These are phyloP conservation scores for Hapsidospora chrysogenum DNA, from an alignment of 495 filamentous ascomycete genomes.

Conservation along the genomic window DNA sequence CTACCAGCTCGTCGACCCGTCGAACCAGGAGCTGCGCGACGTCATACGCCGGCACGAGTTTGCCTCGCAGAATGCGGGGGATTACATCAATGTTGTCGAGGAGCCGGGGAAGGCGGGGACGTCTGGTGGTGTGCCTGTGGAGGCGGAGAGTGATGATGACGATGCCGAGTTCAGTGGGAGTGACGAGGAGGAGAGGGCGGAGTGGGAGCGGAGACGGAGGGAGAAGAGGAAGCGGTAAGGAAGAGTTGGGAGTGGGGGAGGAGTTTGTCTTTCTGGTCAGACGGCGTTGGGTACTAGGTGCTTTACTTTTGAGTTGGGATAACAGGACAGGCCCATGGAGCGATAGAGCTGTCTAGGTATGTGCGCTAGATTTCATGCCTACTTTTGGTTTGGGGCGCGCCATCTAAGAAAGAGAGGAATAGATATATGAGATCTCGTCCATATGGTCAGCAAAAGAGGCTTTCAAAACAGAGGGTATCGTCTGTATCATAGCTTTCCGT, in stretches of 20 bases:
- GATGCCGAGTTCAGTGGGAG: constrained; percentile 35
- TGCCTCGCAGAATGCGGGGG: constrained; percentile 30
- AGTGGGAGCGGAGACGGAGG: constrained; percentile 29
- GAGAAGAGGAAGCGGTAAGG: constrained; percentile 12
- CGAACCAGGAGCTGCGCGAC: constrained; percentile 49
- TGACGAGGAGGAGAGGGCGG: constrained; percentile 33
- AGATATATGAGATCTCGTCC: too few species aligned
- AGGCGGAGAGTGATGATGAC: constrained; percentile 19
- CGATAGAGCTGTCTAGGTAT: too few species aligned
- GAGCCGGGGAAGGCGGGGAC: constrained; percentile 2
- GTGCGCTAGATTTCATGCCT: too few species aligned
- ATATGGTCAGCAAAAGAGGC: too few species aligned
- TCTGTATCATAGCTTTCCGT: too few species aligned
- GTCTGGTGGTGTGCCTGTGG: constrained; percentile 3
- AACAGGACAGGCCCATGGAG: too few species aligned
- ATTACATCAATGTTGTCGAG: constrained; percentile 22
- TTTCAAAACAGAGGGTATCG: too few species aligned
- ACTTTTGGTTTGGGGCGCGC: too few species aligned
- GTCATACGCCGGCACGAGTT: constrained; percentile 68
- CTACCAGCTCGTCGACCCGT: constrained; percentile 52
- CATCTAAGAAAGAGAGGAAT: too few species aligned
- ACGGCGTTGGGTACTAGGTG: too few species aligned
- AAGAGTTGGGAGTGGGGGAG: neutral
- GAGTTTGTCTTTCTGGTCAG: too few species aligned
- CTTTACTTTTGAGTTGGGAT: too few species aligned